Conservation (phyloP, 345 rosid species). For the Hibiscus syriacus region DNA sequence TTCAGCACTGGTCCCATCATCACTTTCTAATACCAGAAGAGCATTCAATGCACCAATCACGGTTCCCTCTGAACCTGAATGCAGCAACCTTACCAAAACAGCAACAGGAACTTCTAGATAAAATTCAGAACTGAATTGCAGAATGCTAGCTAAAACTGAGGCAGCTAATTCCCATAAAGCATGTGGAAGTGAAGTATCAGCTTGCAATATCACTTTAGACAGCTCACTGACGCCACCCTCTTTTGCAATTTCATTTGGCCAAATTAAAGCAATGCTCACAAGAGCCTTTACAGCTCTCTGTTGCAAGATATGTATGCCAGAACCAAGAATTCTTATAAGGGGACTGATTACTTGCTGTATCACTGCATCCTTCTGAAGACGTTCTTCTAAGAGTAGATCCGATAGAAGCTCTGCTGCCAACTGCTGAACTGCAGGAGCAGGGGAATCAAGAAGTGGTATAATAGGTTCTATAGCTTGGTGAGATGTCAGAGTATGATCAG, state of each 20-base stretch:
- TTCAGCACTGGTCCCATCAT: constrained; percentile 92
- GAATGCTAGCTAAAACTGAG: constrained; percentile 68
- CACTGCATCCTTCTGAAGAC: constrained; percentile 82
- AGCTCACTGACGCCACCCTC: constrained; percentile 94
- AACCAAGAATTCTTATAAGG: constrained; percentile 73
- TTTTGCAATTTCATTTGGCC: constrained; percentile 96
- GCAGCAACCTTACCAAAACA: constrained; percentile 86
- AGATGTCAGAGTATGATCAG: constrained; percentile 67
- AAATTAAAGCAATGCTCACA: constrained; percentile 72
- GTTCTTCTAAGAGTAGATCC: constrained; percentile 76
- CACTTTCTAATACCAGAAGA: constrained; percentile 93
- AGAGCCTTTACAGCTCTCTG: constrained; percentile 99
- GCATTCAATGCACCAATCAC: constrained; percentile 86
- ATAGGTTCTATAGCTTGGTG: constrained; percentile 91
- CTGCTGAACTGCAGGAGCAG: constrained; percentile 91
- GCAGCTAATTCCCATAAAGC: constrained; percentile 96
- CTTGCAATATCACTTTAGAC: constrained; percentile 85
- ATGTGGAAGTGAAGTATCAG: constrained; percentile 91
- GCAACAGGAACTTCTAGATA: constrained; percentile 95
- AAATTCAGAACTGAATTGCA: constrained; percentile 93
- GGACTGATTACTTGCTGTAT: constrained; percentile 84
- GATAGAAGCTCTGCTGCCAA: constrained; percentile 98
- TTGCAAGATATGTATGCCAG: constrained; percentile 83
- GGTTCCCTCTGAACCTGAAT: constrained; percentile 74
- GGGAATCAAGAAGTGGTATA: constrained; percentile 87